A percentile compares a stretch with the other conserved stretches of the same genome.
phyloP scores from a whole-genome alignment of 2,329 filamentous ascomycete species.

The Fusarium gaditjirri region DNA sequence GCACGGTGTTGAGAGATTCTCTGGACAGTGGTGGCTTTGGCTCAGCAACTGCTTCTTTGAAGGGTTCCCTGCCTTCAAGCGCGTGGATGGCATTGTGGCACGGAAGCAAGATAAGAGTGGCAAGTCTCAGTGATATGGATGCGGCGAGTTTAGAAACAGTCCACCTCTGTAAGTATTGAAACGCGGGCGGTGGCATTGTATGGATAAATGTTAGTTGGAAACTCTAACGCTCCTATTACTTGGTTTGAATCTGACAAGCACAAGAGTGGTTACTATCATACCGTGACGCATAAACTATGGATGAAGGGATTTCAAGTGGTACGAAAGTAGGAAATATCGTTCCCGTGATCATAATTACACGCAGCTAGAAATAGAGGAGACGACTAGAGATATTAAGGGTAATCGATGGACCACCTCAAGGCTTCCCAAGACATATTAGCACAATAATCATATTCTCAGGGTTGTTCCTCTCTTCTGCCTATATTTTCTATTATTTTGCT shows the following conservation, averaged over 20 bases:
- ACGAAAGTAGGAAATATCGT: neutral
- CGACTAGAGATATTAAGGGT: neutral
- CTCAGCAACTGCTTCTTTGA: constrained; percentile 63
- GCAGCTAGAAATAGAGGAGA: neutral
- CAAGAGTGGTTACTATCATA: neutral
- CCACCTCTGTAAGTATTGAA: neutral
- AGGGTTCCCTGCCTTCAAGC: constrained; percentile 60
- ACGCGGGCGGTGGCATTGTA: neutral
- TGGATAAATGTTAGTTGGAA: neutral
- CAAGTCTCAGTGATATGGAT: constrained; percentile 32
- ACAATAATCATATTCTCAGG: too few species aligned
- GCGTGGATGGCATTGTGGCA: constrained; percentile 62
- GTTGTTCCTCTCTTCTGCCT: neutral
- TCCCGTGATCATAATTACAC: neutral
- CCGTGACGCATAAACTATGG: neutral
- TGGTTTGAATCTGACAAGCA: neutral
- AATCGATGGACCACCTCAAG: neutral
- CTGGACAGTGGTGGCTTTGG: constrained; percentile 67
- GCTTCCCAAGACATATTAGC: neutral
- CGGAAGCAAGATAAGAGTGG: constrained; percentile 55
- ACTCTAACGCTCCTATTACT: too few species aligned
- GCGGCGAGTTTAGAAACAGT: neutral
- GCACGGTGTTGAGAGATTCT: constrained; percentile 59
- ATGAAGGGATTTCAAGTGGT: neutral
- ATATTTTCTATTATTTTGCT: too few species aligned